A percentile compares a stretch with the other conserved stretches of the same genome.
Evolutionary conservation across 345 rosid species (phyloP).

Genomic region (Rhizophora mangle): DNA sequence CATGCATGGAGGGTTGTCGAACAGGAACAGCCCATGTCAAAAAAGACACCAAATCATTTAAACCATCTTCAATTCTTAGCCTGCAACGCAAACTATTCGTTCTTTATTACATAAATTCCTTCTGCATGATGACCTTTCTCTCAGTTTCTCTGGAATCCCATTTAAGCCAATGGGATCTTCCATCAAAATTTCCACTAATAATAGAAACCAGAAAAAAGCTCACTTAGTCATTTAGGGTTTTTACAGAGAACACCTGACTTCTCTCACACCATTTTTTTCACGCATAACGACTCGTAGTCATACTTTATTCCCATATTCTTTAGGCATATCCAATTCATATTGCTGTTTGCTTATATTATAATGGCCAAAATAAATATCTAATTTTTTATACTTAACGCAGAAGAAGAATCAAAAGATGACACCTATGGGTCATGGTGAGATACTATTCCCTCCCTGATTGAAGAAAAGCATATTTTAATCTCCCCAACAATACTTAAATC

Average conservation of each 20-base stretch:
- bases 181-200: constrained; percentile 15
- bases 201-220: not conserved
- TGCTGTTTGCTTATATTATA: too few species aligned
- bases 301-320: constrained; percentile 8
- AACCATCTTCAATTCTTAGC: constrained; percentile 14
- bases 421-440: constrained; percentile 19
- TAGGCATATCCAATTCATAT: not conserved
- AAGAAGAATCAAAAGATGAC: constrained; percentile 46
- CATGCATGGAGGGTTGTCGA: constrained; percentile 18
- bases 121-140: constrained; percentile 9
- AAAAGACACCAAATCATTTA: constrained; percentile 14
- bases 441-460: constrained; percentile 43
- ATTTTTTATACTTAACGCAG: constrained; percentile 13
- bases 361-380: not conserved
- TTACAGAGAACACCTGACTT: not conserved
- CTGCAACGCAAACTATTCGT: constrained; percentile 15
- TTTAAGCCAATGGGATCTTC: constrained; percentile 23
- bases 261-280: not conserved
- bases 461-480: constrained; percentile 16
- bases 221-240: constrained; percentile 19
- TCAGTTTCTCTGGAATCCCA: constrained; percentile 21
- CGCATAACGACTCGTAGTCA: not conserved
- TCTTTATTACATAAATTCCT: constrained; percentile 23
- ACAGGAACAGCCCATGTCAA: constrained; percentile 8
- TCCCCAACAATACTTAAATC: constrained; percentile 39